phyloP scores from a whole-genome alignment of 116 monocot genomes.

The Papilionanthe hybrid region DNA sequence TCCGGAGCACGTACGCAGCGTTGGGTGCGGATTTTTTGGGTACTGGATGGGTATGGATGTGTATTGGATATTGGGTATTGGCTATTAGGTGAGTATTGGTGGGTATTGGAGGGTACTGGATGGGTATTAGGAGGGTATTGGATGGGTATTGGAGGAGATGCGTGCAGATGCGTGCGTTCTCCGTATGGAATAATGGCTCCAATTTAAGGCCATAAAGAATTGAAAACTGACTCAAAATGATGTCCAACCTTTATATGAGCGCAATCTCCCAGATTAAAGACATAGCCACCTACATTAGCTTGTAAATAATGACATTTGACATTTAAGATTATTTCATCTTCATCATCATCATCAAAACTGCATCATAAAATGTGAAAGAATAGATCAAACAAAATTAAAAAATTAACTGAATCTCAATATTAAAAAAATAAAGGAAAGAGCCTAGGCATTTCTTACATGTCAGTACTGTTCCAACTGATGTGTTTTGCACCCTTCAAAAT shows the following conservation, averaged over 20 bases:
- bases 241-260: conserved; percentile 63
- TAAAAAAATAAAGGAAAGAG: neutral
- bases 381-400: conserved; percentile 2
- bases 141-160: too few relatives aligned
- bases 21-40: too few relatives aligned
- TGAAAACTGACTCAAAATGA: neutral
- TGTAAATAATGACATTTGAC: conserved; percentile 71
- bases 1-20: too few relatives aligned
- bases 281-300: conserved; percentile 49
- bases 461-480: conserved; percentile 16
- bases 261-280: conserved; percentile 68
- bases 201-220: neutral
- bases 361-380: conserved; percentile 13
- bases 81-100: too few relatives aligned
- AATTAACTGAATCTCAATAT: neutral
- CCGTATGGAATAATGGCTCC: too few relatives aligned
- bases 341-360: conserved; percentile 50
- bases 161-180: too few relatives aligned
- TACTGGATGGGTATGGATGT: too few relatives aligned
- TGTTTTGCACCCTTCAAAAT: conserved; percentile 34
- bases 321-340: conserved; percentile 49
- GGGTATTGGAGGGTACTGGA: too few relatives aligned
- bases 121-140: too few relatives aligned
- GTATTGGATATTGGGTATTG: too few relatives aligned
- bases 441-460: conserved; percentile 22